Evolutionary conservation across 1,139 yeast genomes (phyloP).

Genomic region (Sugiyamaella paludigena): DNA sequence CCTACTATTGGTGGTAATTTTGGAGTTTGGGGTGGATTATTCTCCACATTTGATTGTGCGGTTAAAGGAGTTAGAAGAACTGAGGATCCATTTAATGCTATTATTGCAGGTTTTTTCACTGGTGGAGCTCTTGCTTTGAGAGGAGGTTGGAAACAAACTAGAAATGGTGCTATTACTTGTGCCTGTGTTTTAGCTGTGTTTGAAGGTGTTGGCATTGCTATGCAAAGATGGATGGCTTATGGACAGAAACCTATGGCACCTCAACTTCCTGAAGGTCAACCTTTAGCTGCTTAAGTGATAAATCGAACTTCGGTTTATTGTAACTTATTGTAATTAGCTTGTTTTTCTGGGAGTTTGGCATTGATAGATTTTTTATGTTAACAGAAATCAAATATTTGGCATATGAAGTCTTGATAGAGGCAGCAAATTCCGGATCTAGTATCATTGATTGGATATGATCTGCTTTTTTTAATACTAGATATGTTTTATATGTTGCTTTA

Average conservation of each 20-base stretch:
- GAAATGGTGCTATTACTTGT: constrained; percentile 97
- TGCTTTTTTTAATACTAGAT: too few species aligned
- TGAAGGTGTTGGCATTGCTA: constrained; percentile 97
- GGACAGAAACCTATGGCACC: constrained; percentile 65
- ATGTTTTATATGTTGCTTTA: too few species aligned
- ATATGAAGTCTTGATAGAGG: too few species aligned
- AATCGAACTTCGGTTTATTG: not conserved
- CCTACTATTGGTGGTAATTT: constrained; percentile 99
- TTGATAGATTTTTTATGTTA: too few species aligned
- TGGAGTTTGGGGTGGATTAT: constrained; percentile 99
- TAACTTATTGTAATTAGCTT: too few species aligned
- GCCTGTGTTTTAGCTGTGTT: constrained; percentile 94
- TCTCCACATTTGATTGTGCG: constrained; percentile 92
- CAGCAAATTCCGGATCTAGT: too few species aligned
- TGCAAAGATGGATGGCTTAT: constrained; percentile 86
- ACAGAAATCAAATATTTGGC: too few species aligned
- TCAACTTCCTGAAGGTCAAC: constrained; percentile 36
- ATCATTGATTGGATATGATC: too few species aligned
- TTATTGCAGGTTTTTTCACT: constrained; percentile 95
- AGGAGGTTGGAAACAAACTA: constrained; percentile 97
- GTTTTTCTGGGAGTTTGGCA: not conserved
- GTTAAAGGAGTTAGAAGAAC: constrained; percentile 94
- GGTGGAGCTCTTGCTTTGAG: constrained; percentile 98
- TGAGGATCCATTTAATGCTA: constrained; percentile 98
- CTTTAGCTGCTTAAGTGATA: constrained; percentile 30